Evolutionary conservation across 805 yeast genomes (phyloP), one percentile per base, ranked within the genome.

Genomic region (Lachancea fermentati): DNA sequence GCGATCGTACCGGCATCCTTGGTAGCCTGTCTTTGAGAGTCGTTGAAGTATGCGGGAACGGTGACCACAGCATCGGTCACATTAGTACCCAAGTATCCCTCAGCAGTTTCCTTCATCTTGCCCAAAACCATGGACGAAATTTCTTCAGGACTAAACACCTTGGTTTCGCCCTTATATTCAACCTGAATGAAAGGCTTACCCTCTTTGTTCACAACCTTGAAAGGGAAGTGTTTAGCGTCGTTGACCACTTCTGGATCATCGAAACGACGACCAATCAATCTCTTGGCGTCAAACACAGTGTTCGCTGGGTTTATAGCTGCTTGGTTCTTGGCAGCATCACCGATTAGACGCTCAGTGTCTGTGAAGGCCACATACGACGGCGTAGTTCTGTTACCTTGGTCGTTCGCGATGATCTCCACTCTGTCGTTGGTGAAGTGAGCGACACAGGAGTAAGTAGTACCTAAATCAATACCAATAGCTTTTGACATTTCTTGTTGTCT

Each of bases 341-440:
- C 96, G 60, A 87, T 85, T 59, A 87, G 75, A 72, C 96, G 81
- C 75, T 88, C 97, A 42, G 84, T 78, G 54, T 84, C 93, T 40
- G 95, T 85, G 74, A 88, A 88, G 32, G 96, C 96, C 42, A 89
- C 97, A 65, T 83, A 89, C 24, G 96, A 89, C 43, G 97, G 96
- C 43, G 97, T 89, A 45, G 89, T 88, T 77, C 97, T 86, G 79
- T 88, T 88, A 80, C 97, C 97, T 75, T 88, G 97, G 68, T 89
- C 97, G 66, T 88, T 88, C 60, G 97, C 96, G 63, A 88, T 85
- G 67, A 88, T 89, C 71, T 89, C 97, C 39, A 89, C 97, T 64
- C 85, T 76, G 55, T 91, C 94, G 62, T 85, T 85, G 58, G 87
- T 75, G 75, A 87, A 87, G 63, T 87, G 94, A 57, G 95, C 96